phyloP scores from a whole-genome alignment of 2,329 filamentous ascomycete species.

The Talaromyces sp. region DNA sequence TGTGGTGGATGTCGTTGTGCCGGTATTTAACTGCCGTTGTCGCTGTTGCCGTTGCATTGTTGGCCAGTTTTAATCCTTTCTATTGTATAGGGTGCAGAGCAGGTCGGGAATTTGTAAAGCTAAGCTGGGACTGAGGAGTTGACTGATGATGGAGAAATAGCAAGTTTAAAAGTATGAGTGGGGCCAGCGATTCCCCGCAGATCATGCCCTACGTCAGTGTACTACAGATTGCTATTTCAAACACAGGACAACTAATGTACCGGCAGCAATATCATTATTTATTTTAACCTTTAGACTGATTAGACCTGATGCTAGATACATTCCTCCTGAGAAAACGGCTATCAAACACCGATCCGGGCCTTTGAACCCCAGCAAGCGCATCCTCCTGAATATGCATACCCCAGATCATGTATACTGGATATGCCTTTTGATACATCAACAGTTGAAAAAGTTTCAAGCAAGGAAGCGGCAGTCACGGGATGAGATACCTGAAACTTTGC shows the following conservation, averaged over 20 bases:
- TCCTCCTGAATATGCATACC: slow-evolving; percentile 3
- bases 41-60: slow-evolving; percentile 7
- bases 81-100: not conserved
- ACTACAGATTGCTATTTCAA: not conserved
- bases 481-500: slow-evolving; percentile 3
- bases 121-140: not conserved
- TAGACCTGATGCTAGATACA: not conserved
- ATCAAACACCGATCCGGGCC: not conserved
- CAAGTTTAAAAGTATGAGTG: not conserved
- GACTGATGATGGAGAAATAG: not conserved
- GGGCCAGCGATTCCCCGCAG: not conserved
- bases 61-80: not conserved
- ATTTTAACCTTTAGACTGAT: slow-evolving; percentile 1
- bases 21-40: not conserved
- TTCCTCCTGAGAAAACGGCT: not conserved
- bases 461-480: not conserved
- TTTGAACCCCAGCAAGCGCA: not conserved
- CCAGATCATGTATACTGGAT: slow-evolving; percentile 5
- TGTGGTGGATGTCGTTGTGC: slow-evolving; percentile 5
- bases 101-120: too few relatives aligned
- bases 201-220: not conserved
- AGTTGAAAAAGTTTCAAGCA: not conserved
- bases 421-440: slow-evolving; percentile 12
- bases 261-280: slow-evolving; percentile 2
- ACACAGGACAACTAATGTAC: not conserved